Conservation (phyloP, 805 yeast genomes). For the Hanseniaspora pseudoguilliermondii region DNA sequence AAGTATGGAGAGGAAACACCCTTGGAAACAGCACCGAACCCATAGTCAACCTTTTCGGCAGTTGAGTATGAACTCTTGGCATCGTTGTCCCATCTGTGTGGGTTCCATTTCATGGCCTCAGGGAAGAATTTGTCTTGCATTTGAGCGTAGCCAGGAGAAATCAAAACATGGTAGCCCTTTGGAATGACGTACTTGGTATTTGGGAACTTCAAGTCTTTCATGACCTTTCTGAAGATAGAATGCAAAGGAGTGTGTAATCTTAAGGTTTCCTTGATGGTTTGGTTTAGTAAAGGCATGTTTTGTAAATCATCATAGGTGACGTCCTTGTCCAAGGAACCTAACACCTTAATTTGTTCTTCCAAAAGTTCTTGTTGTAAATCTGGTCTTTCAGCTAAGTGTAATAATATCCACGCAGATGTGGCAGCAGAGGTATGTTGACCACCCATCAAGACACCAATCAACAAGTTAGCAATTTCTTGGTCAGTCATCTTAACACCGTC, state of each 20-base stretch:
- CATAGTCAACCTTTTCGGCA: constrained; percentile 59
- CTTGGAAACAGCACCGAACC: constrained; percentile 91
- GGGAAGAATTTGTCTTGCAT: constrained; percentile 69
- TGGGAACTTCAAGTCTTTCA: constrained; percentile 65
- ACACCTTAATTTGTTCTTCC: constrained; percentile 55
- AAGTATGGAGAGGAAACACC: constrained; percentile 93
- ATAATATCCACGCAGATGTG: constrained; percentile 86
- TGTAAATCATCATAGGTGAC: constrained; percentile 72
- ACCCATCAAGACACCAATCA: constrained; percentile 96
- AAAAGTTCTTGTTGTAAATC: constrained; percentile 71
- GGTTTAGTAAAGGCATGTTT: constrained; percentile 68
- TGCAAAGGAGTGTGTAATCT: constrained; percentile 95
- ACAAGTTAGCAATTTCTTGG: constrained; percentile 80
- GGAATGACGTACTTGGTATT: constrained; percentile 73
- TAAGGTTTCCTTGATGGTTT: constrained; percentile 80
- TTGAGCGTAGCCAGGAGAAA: constrained; percentile 87
- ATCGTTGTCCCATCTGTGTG: constrained; percentile 70
- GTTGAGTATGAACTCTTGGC: constrained; percentile 26
- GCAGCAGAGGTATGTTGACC: constrained; percentile 98
- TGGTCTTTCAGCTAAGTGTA: constrained; percentile 81
- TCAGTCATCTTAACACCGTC: constrained; percentile 94
- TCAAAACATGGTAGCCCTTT: constrained; percentile 75
- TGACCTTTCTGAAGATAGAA: constrained; percentile 86
- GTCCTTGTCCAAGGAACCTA: constrained; percentile 44
- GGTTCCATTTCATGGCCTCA: constrained; percentile 55